Percentiles rank a stretch among this genome's conserved stretches.
Evolutionary conservation across 441 rosid genomes (phyloP).

Genomic region (Aleurites moluccanus): DNA sequence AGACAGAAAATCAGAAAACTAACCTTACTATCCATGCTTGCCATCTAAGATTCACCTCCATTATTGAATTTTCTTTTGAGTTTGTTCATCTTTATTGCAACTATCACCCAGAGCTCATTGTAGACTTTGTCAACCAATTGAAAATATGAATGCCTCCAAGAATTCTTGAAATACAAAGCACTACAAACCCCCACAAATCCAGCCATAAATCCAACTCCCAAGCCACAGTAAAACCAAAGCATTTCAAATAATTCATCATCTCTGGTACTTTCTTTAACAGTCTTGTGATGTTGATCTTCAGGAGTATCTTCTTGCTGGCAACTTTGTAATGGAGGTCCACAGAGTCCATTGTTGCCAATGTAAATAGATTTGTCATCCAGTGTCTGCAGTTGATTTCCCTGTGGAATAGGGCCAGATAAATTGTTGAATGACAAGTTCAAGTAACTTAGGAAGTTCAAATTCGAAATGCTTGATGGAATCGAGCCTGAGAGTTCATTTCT

Average conservation of each 20-base stretch:
- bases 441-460: constrained; percentile 15
- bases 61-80: too few relatives aligned
- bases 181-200: background rate
- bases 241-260: background rate
- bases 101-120: background rate
- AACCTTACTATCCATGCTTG: too few relatives aligned
- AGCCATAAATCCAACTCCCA: background rate
- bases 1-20: too few relatives aligned
- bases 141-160: constrained; percentile 4
- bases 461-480: constrained; percentile 31
- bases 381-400: too few relatives aligned
- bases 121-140: background rate
- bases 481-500: constrained; percentile 17
- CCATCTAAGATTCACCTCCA: too few relatives aligned
- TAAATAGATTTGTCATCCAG: too few relatives aligned
- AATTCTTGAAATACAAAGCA: background rate
- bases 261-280: too few relatives aligned
- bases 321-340: constrained; percentile 27
- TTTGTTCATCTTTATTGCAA: background rate
- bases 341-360: constrained; percentile 21
- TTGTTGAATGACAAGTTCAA: constrained; percentile 42
- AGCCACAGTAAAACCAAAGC: background rate
- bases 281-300: background rate
- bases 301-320: too few relatives aligned
- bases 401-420: constrained; percentile 27